These are phyloP conservation scores for Phytophthora sp. DNA, from an alignment of 352 stramenopile species.

Conservation along the genomic window DNA sequence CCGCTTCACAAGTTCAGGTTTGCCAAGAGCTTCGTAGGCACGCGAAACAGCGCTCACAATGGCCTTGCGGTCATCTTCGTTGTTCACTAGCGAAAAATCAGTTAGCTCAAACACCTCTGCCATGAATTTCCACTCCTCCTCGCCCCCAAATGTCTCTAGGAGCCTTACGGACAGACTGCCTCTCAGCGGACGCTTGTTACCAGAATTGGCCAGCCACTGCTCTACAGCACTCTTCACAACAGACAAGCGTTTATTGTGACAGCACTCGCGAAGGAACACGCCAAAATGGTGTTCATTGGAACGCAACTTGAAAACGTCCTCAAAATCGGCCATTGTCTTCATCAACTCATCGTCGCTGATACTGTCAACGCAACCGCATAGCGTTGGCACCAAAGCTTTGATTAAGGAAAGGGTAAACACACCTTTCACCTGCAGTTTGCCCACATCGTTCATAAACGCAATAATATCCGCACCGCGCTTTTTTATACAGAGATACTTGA, in stretches of 20 bases:
- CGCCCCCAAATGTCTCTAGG: conserved; percentile 31
- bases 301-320: conserved; percentile 38
- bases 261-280: conserved; percentile 52
- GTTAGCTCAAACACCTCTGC: conserved; percentile 38
- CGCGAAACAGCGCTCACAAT: conserved; percentile 34
- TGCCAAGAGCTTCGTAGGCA: conserved; percentile 39
- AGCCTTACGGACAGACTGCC: conserved; percentile 24
- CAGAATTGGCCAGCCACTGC: conserved; percentile 30
- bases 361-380: conserved; percentile 38
- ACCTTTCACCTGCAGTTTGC: conserved; percentile 33
- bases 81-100: conserved; percentile 29
- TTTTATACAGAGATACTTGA: conserved; percentile 52
- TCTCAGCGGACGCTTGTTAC: conserved; percentile 35
- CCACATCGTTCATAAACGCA: conserved; percentile 38
- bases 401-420: conserved; percentile 42
- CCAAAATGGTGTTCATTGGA: conserved; percentile 44
- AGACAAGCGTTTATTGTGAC: conserved; percentile 31
- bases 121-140: conserved; percentile 43
- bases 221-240: conserved; percentile 37
- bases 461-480: conserved; percentile 40
- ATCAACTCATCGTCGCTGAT: conserved; percentile 50
- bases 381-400: conserved; percentile 45
- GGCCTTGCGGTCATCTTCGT: conserved; percentile 26
- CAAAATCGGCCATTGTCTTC: conserved; percentile 31
- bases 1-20: conserved; percentile 21